These are phyloP conservation scores for Skeletonema menzelii DNA, from an alignment of 108 stramenopile genomes.

Conservation along the genomic window DNA sequence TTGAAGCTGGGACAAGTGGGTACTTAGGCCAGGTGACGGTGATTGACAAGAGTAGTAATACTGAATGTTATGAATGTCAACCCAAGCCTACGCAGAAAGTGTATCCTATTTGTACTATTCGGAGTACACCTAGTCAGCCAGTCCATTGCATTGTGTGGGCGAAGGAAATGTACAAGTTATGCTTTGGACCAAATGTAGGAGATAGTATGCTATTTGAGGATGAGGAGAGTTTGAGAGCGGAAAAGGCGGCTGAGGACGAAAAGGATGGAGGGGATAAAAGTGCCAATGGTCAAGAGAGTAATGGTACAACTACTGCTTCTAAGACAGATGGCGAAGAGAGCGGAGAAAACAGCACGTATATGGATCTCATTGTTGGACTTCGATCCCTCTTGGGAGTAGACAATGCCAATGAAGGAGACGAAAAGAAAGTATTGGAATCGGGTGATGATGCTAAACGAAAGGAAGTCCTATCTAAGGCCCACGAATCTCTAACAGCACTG, in stretches of 20 bases:
- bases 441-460: not conserved
- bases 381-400: slow-evolving; percentile 42
- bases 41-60: slow-evolving; percentile 77
- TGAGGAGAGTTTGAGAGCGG: slow-evolving; percentile 41
- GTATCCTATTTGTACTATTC: slow-evolving; percentile 99
- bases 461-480: slow-evolving; percentile 18
- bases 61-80: slow-evolving; percentile 98
- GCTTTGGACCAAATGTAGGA: slow-evolving; percentile 81
- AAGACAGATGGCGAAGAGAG: not conserved
- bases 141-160: slow-evolving; percentile 99
- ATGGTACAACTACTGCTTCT: not conserved
- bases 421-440: not conserved
- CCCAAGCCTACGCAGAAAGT: slow-evolving; percentile 95
- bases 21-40: slow-evolving; percentile 96
- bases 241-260: slow-evolving; percentile 2
- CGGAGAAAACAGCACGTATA: slow-evolving; percentile 72
- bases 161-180: slow-evolving; percentile 97
- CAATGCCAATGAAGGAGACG: not conserved
- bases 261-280: slow-evolving; percentile 5
- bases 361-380: slow-evolving; percentile 56
- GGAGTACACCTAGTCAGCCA: slow-evolving; percentile 95
- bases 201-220: slow-evolving; percentile 67
- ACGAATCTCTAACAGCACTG: slow-evolving; percentile 44
- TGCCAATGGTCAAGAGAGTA: slow-evolving; percentile 10
- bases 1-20: slow-evolving; percentile 99